These are phyloP conservation scores for Russula vinacea DNA, from an alignment of 768 basidiomycete species.

Conservation along the genomic window DNA sequence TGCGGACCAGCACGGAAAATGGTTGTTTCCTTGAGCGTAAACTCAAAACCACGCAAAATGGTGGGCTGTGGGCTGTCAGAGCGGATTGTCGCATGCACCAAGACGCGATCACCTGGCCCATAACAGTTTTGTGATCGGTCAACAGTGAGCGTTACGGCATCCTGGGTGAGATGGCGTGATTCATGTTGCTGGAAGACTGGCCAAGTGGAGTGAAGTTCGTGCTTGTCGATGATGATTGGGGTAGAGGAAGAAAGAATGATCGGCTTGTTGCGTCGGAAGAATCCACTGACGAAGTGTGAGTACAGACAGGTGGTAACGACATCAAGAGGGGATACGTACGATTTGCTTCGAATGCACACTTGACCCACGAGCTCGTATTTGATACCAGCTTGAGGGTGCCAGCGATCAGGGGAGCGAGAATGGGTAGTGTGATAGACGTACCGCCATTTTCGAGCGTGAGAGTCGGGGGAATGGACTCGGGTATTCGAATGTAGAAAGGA, in stretches of 20 bases:
- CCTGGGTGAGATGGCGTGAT: slow-evolving; percentile 58
- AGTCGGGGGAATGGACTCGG: slow-evolving; percentile 86
- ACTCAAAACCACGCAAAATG: slow-evolving; percentile 79
- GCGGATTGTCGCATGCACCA: slow-evolving; percentile 66
- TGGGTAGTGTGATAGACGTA: slow-evolving; percentile 33
- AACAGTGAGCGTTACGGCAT: slow-evolving; percentile 71
- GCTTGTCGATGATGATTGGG: slow-evolving; percentile 83
- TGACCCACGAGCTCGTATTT: slow-evolving; percentile 88
- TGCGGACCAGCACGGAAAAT: slow-evolving; percentile 66
- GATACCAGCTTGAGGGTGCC: slow-evolving; percentile 60
- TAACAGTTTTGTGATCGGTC: slow-evolving; percentile 77
- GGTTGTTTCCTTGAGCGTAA: slow-evolving; percentile 72
- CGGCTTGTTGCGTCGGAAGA: slow-evolving; percentile 78
- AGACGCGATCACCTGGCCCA: slow-evolving; percentile 80
- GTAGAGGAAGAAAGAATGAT: slow-evolving; percentile 64
- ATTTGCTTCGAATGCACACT: slow-evolving; percentile 83
- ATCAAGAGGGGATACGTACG: slow-evolving; percentile 43
- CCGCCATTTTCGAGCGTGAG: slow-evolving; percentile 76
- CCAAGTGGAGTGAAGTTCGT: slow-evolving; percentile 92
- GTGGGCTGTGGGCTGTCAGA: slow-evolving; percentile 66
- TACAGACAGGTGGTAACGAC: neutral
- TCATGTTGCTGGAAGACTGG: slow-evolving; percentile 83
- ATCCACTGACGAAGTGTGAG: slow-evolving; percentile 49
- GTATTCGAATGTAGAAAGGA: slow-evolving; percentile 86
- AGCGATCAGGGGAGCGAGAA: slow-evolving; percentile 3